A percentile compares a stretch with the other conserved stretches of the same genome.
These are phyloP conservation scores for Streptanthus diversifolius DNA, from an alignment of 345 rosid genomes.

Conservation along the genomic window DNA sequence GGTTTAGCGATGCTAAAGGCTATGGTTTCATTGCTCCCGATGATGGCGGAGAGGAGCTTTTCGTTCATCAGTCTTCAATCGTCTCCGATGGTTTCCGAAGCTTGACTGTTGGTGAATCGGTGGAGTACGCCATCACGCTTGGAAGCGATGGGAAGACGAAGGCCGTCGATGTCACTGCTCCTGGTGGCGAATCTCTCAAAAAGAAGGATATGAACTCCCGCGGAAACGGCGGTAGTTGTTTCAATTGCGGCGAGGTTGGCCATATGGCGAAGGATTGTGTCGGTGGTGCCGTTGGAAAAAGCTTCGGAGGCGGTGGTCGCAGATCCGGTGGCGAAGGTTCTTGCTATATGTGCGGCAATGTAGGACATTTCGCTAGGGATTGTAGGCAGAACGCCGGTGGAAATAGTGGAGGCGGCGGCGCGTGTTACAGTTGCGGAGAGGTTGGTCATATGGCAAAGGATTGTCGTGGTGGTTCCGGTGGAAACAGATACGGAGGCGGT, in stretches of 20 bases:
- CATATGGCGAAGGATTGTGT: constrained; percentile 41
- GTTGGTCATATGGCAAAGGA: no score
- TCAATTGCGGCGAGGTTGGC: constrained; percentile 30
- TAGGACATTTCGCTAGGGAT: constrained; percentile 50
- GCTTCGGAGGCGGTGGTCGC: no score
- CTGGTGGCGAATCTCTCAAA: constrained; percentile 34
- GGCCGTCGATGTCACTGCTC: constrained; percentile 46
- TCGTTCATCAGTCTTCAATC: constrained; percentile 69
- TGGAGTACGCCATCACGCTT: constrained; percentile 37
- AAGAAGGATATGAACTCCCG: constrained; percentile 31
- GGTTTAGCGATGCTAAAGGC: constrained; percentile 56
- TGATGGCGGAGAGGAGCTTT: constrained; percentile 55
- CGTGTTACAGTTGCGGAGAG: no score
- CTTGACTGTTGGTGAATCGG: constrained; percentile 40
- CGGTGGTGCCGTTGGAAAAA: not conserved
- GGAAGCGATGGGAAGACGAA: constrained; percentile 41
- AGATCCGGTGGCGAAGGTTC: constrained; percentile 23
- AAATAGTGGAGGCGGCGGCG: no score
- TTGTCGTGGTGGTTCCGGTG: no score
- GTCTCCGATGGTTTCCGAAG: constrained; percentile 56
- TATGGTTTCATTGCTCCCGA: constrained; percentile 71
- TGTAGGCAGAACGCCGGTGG: constrained; percentile 39
- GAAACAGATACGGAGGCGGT: not conserved
- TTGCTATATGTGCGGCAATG: constrained; percentile 42
- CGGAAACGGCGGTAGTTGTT: constrained; percentile 34